phyloP scores from a whole-genome alignment of 371 early-diverging fungal species.

The Mucor velutinosus region DNA sequence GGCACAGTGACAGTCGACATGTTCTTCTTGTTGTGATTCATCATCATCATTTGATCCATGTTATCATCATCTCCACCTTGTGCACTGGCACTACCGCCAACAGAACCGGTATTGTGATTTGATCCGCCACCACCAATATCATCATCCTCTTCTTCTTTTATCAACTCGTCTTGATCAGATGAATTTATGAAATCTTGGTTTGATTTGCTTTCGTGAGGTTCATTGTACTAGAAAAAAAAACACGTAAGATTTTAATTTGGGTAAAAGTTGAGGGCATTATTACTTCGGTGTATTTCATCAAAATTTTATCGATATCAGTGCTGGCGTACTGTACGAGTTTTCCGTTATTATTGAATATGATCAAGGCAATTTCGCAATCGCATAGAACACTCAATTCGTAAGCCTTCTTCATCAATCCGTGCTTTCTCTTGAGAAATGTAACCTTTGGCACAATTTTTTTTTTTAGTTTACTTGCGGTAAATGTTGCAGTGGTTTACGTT shows the following conservation, averaged over 20 bases:
- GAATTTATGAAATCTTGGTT: constrained; percentile 40
- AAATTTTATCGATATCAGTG: constrained; percentile 89
- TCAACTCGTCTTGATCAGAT: constrained; percentile 22
- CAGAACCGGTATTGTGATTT: background rate
- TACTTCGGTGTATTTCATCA: constrained; percentile 92
- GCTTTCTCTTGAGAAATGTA: constrained; percentile 26
- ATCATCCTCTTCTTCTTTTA: constrained; percentile 26
- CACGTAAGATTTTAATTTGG: background rate
- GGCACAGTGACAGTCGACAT: constrained; percentile 30
- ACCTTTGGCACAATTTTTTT: background rate
- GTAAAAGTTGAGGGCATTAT: background rate
- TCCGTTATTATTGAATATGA: constrained; percentile 90
- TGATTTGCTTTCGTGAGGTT: constrained; percentile 51
- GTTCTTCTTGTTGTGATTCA: constrained; percentile 12
- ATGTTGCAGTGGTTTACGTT: background rate
- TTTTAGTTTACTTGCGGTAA: background rate
- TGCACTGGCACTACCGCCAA: background rate
- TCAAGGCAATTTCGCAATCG: constrained; percentile 94
- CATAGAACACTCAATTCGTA: constrained; percentile 97
- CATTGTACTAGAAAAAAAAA: constrained; percentile 34
- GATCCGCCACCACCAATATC: background rate
- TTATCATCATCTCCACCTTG: constrained; percentile 6
- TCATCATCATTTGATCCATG: constrained; percentile 10
- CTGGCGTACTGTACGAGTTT: constrained; percentile 93
- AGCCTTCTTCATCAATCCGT: constrained; percentile 98